These are phyloP conservation scores for Claviceps capensis DNA, from an alignment of 2,329 filamentous ascomycete species.

Conservation along the genomic window DNA sequence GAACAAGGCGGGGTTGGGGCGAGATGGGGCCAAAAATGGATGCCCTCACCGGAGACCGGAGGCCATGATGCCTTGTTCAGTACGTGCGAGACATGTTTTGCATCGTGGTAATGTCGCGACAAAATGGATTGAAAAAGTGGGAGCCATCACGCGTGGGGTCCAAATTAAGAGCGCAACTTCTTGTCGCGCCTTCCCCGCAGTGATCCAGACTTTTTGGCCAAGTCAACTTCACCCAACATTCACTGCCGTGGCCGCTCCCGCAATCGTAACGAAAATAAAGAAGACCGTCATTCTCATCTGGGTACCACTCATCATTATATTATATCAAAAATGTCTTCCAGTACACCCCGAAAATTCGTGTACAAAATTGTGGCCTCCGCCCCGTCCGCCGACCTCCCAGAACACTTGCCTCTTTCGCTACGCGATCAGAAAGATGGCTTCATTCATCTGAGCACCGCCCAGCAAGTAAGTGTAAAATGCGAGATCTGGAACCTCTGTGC, in stretches of 20 bases:
- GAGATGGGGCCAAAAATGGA: no score
- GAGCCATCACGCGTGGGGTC: neutral
- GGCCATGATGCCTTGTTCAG: neutral
- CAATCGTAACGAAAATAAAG: neutral
- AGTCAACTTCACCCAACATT: neutral
- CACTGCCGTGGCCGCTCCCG: neutral
- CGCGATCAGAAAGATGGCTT: conserved; percentile 48
- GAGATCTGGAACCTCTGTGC: neutral
- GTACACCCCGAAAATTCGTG: conserved; percentile 27
- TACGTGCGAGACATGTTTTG: neutral
- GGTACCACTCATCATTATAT: no score
- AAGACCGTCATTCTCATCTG: neutral
- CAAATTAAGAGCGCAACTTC: neutral
- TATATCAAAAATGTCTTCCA: conserved; percentile 1
- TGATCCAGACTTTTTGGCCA: neutral
- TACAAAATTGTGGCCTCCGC: conserved; percentile 47
- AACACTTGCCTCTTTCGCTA: conserved; percentile 41
- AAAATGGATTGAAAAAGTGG: neutral
- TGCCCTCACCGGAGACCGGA: neutral
- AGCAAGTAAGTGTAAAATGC: conserved; percentile 28
- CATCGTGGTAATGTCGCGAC: neutral
- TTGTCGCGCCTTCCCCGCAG: neutral
- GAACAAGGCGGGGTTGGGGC: no score
- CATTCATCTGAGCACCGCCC: conserved; percentile 44
- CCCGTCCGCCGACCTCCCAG: conserved; percentile 39